Percentiles rank a stretch among this genome's conserved stretches.
These are phyloP conservation scores for Hymenoscyphus occultus DNA, from an alignment of 2,329 filamentous ascomycete genomes.

Conservation along the genomic window DNA sequence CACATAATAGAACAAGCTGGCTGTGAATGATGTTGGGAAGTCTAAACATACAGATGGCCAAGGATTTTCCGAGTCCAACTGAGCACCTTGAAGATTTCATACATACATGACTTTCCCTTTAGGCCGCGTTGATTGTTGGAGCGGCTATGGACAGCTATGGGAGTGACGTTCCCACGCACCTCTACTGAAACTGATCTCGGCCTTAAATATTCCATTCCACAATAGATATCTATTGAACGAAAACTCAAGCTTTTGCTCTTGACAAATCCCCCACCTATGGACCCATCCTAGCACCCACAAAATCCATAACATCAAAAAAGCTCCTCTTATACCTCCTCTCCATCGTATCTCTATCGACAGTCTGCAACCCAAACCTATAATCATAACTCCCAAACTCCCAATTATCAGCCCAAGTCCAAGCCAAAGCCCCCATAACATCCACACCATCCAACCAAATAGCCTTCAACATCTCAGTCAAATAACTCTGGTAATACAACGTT, in stretches of 20 bases:
- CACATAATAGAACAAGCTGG: background rate
- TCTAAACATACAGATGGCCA: too few relatives aligned
- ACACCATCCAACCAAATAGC: slow-evolving; percentile 2
- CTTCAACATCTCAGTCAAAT: background rate
- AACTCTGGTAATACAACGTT: background rate
- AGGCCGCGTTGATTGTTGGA: too few relatives aligned
- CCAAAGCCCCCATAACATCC: slow-evolving; percentile 4
- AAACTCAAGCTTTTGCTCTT: background rate
- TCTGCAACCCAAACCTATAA: background rate
- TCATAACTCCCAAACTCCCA: background rate
- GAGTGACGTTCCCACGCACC: too few relatives aligned
- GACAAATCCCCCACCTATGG: too few relatives aligned
- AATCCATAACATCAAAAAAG: background rate
- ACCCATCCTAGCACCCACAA: background rate
- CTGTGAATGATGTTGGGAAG: too few relatives aligned
- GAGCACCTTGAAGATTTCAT: too few relatives aligned
- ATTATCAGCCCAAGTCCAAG: background rate
- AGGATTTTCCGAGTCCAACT: too few relatives aligned
- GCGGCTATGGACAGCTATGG: too few relatives aligned
- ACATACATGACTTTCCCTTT: too few relatives aligned
- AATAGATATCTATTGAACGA: too few relatives aligned
- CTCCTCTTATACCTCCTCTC: background rate
- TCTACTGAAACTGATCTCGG: too few relatives aligned
- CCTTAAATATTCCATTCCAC: too few relatives aligned
- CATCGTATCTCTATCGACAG: background rate